These are phyloP conservation scores for Acanthamoeba lugdunensis DNA, from an alignment of 208 protist genomes.

Conservation along the genomic window DNA sequence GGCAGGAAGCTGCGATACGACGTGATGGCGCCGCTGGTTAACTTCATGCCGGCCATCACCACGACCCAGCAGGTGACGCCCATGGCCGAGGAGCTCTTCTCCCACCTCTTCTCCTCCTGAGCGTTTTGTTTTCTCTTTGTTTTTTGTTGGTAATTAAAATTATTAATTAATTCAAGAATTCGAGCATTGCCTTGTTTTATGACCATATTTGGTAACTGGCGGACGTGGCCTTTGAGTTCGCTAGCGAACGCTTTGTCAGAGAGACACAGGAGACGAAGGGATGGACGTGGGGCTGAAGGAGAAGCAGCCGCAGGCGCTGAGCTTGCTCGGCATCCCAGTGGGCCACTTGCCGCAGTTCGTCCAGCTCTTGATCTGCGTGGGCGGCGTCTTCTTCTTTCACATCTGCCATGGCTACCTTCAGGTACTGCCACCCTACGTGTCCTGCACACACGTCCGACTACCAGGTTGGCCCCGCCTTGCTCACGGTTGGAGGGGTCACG, in stretches of 20 bases:
- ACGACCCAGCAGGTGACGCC: background rate
- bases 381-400: background rate
- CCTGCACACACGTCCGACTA: background rate
- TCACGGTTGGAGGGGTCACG: background rate
- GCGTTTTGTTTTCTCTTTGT: too few relatives aligned
- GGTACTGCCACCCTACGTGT: background rate
- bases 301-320: slow-evolving; percentile 1
- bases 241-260: background rate
- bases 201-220: too few relatives aligned
- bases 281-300: slow-evolving; percentile 23
- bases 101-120: slow-evolving; percentile 27
- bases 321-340: background rate
- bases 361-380: background rate
- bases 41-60: slow-evolving; percentile 63
- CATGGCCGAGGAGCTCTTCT: slow-evolving; percentile 60
- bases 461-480: too few relatives aligned
- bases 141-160: too few relatives aligned
- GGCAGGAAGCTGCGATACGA: slow-evolving; percentile 62
- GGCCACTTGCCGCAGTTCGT: background rate
- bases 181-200: too few relatives aligned
- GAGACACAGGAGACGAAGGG: background rate
- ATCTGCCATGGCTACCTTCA: slow-evolving; percentile 16
- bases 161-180: too few relatives aligned
- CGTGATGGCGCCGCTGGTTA: slow-evolving; percentile 28
- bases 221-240: too few relatives aligned